These are phyloP conservation scores for Cladosporium halotolerans DNA, from an alignment of 2,329 filamentous ascomycete species.

Conservation along the genomic window DNA sequence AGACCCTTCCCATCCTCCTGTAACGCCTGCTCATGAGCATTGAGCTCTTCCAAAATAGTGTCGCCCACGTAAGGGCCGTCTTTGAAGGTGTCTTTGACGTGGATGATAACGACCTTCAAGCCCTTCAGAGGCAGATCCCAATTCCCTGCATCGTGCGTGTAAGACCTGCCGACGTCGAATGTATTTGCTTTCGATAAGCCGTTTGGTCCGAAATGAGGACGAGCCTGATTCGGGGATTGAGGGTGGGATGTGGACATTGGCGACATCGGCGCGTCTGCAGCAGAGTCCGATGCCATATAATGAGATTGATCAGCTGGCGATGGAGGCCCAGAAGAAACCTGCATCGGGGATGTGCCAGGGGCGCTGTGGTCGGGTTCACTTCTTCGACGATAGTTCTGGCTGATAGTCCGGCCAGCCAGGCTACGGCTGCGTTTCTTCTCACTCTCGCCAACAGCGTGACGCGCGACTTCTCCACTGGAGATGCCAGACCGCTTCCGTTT, in stretches of 20 bases:
- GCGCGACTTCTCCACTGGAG: conserved; percentile 27
- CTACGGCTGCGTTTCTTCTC: conserved; percentile 31
- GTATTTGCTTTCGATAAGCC: conserved; percentile 1
- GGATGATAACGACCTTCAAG: conserved; percentile 79
- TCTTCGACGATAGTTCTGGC: conserved; percentile 16
- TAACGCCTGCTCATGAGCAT: conserved; percentile 51
- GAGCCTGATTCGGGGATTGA: conserved; percentile 3
- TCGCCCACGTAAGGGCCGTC: conserved; percentile 63
- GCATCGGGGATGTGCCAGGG: conserved; percentile 3
- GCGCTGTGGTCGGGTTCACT: conserved; percentile 21
- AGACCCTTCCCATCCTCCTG: conserved; percentile 50
- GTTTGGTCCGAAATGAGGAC: conserved; percentile 3
- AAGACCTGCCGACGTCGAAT: not conserved
- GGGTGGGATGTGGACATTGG: conserved; percentile 12
- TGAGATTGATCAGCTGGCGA: not conserved
- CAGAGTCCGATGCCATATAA: conserved; percentile 13
- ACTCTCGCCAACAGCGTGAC: conserved; percentile 19
- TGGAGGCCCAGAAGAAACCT: not conserved
- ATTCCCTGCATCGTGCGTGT: not conserved
- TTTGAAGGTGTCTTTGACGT: conserved; percentile 79
- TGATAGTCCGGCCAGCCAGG: conserved; percentile 17
- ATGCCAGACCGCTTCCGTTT: conserved; percentile 60
- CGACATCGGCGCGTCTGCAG: conserved; percentile 18
- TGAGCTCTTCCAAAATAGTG: conserved; percentile 63
- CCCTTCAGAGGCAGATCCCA: conserved; percentile 54